Evolutionary conservation across 495 filamentous ascomycete species (phyloP).

Genomic region (Rhypophila decipiens): DNA sequence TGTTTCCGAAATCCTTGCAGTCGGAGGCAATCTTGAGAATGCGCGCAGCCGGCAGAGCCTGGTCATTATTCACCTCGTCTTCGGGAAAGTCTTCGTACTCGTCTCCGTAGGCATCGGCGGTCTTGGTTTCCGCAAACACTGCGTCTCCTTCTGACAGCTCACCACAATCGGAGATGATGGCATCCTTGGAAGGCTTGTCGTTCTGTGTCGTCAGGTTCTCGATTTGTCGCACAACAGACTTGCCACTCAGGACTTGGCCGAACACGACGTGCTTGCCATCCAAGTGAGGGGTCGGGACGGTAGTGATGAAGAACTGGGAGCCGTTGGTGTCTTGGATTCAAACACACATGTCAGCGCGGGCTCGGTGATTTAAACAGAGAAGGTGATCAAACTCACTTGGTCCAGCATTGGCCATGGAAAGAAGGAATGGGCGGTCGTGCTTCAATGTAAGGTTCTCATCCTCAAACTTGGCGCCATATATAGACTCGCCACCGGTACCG

Average conservation of each 20-base stretch:
- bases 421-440: constrained; percentile 89
- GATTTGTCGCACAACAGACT: constrained; percentile 82
- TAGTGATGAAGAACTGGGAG: constrained; percentile 97
- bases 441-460: constrained; percentile 94
- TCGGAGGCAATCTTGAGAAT: constrained; percentile 75
- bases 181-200: constrained; percentile 75
- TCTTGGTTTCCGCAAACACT: constrained; percentile 51
- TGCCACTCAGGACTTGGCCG: constrained; percentile 88
- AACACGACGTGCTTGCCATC: constrained; percentile 98
- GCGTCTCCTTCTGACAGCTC: constrained; percentile 69
- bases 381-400: constrained; percentile 56
- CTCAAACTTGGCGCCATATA: constrained; percentile 96
- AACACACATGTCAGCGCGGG: constrained; percentile 10
- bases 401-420: constrained; percentile 97
- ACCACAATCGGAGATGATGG: constrained; percentile 77
- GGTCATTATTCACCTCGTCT: constrained; percentile 51
- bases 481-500: constrained; percentile 93
- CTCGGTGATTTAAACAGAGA: not conserved
- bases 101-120: constrained; percentile 77
- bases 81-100: constrained; percentile 95
- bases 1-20: constrained; percentile 88
- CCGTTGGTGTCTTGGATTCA: constrained; percentile 69
- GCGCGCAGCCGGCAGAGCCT: constrained; percentile 51
- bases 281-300: constrained; percentile 85
- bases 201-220: constrained; percentile 74